phyloP scores from a whole-genome alignment of 352 stramenopile species.

The Globisporangium camurandrum region DNA sequence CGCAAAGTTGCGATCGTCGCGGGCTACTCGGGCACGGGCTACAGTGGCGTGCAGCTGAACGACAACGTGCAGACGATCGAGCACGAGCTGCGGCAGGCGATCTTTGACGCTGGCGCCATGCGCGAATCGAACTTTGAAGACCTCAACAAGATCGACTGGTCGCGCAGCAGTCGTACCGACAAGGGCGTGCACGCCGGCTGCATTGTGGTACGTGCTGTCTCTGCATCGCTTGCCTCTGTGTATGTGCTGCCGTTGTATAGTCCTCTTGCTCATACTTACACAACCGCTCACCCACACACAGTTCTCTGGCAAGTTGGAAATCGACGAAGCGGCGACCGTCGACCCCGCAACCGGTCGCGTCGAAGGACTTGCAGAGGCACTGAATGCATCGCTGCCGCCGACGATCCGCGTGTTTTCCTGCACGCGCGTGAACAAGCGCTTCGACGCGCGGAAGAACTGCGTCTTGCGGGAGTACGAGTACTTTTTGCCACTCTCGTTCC shows the following conservation, averaged over 20 bases:
- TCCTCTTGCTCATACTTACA: too few relatives aligned
- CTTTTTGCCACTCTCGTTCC: slow-evolving; percentile 79
- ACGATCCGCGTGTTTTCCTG: slow-evolving; percentile 86
- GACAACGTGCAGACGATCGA: slow-evolving; percentile 81
- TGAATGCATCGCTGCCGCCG: slow-evolving; percentile 75
- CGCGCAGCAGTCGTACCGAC: slow-evolving; percentile 85
- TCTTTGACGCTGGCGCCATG: slow-evolving; percentile 78
- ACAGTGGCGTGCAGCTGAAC: slow-evolving; percentile 76
- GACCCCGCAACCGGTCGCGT: slow-evolving; percentile 51
- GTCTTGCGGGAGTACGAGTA: slow-evolving; percentile 89
- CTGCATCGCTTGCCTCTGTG: not conserved
- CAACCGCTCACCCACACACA: too few relatives aligned
- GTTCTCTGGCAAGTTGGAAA: slow-evolving; percentile 85
- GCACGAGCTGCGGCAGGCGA: slow-evolving; percentile 64
- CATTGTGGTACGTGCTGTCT: slow-evolving; percentile 66
- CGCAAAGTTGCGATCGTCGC: slow-evolving; percentile 84
- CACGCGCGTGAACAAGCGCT: slow-evolving; percentile 85
- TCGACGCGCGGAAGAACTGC: slow-evolving; percentile 83
- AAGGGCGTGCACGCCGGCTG: slow-evolving; percentile 88
- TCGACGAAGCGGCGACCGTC: slow-evolving; percentile 66
- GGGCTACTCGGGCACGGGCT: slow-evolving; percentile 77
- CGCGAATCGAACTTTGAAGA: slow-evolving; percentile 85
- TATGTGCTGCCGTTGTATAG: too few relatives aligned
- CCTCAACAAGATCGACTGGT: slow-evolving; percentile 86
- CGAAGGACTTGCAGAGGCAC: slow-evolving; percentile 37